These are phyloP conservation scores for Carpinus viminea DNA, from an alignment of 306 rosid species.

Conservation along the genomic window DNA sequence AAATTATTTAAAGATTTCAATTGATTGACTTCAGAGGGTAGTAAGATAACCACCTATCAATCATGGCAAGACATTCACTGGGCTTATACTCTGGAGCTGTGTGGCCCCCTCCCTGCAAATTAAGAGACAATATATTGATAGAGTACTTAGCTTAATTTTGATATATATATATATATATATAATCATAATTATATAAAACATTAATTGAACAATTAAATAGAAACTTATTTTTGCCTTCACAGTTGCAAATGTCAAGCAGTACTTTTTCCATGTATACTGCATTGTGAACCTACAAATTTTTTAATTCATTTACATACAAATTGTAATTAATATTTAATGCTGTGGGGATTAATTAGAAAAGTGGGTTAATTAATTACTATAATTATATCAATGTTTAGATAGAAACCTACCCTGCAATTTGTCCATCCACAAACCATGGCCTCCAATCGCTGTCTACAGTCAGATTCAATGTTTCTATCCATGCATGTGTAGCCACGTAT, in stretches of 20 bases:
- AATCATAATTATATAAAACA: no score
- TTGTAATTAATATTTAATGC: no score
- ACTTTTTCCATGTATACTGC: neutral
- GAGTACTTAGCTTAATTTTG: neutral
- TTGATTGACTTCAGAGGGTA: neutral
- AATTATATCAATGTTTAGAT: neutral
- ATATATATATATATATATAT: neutral
- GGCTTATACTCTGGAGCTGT: constrained; percentile 39
- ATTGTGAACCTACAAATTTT: constrained; percentile 25
- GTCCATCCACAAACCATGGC: constrained; percentile 44
- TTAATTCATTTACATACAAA: no score
- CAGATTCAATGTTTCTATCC: constrained; percentile 47
- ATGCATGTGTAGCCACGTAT: constrained; percentile 33
- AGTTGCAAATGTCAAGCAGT: constrained; percentile 37
- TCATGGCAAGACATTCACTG: constrained; percentile 22
- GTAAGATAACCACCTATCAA: constrained; percentile 24
- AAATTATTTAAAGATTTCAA: no score
- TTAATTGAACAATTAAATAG: neutral
- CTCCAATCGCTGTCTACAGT: constrained; percentile 35
- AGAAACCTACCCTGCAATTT: constrained; percentile 42
- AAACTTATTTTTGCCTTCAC: constrained; percentile 35
- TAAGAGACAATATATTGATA: neutral
- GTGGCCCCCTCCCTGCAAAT: constrained; percentile 28
- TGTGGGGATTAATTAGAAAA: no score
- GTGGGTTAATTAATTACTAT: neutral